Conservation (phyloP, 2,329 filamentous ascomycete species). For the Sclerotinia glacialis region DNA sequence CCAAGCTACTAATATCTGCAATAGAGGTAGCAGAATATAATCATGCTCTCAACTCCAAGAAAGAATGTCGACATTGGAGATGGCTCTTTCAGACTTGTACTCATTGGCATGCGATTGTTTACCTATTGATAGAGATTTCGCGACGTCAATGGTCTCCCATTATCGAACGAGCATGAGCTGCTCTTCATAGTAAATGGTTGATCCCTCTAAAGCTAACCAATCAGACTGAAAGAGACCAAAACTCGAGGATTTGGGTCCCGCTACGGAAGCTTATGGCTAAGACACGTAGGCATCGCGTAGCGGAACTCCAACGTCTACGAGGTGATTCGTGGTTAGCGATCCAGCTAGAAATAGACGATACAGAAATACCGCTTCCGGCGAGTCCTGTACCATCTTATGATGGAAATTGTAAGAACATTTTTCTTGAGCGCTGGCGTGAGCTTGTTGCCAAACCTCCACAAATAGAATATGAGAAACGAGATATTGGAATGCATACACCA, state of each 20-base stretch:
- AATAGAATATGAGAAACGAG: background rate
- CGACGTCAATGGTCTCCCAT: conserved; percentile 39
- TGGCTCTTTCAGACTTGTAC: conserved; percentile 44
- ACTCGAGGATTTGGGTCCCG: conserved; percentile 59
- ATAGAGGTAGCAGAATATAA: conserved; percentile 57
- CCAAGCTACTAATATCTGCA: conserved; percentile 49
- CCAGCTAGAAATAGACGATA: conserved; percentile 32
- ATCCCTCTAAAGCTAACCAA: conserved; percentile 20
- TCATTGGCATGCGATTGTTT: conserved; percentile 44
- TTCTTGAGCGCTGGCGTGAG: conserved; percentile 38
- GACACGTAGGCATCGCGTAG: conserved; percentile 45
- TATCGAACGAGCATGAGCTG: conserved; percentile 42
- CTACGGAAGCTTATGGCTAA: conserved; percentile 57
- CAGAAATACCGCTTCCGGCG: conserved; percentile 31
- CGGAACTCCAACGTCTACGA: conserved; percentile 38
- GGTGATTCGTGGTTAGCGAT: conserved; percentile 33
- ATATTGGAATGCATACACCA: background rate
- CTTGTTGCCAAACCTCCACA: conserved; percentile 29
- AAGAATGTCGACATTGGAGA: conserved; percentile 44
- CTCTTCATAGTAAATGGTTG: conserved; percentile 37
- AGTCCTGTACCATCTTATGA: conserved; percentile 36
- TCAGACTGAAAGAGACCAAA: conserved; percentile 39
- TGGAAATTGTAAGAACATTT: conserved; percentile 26
- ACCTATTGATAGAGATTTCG: conserved; percentile 41
- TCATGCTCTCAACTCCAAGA: conserved; percentile 52